phyloP scores from a whole-genome alignment of 2,329 filamentous ascomycete genomes.

The Colletotrichum tamarilloi region DNA sequence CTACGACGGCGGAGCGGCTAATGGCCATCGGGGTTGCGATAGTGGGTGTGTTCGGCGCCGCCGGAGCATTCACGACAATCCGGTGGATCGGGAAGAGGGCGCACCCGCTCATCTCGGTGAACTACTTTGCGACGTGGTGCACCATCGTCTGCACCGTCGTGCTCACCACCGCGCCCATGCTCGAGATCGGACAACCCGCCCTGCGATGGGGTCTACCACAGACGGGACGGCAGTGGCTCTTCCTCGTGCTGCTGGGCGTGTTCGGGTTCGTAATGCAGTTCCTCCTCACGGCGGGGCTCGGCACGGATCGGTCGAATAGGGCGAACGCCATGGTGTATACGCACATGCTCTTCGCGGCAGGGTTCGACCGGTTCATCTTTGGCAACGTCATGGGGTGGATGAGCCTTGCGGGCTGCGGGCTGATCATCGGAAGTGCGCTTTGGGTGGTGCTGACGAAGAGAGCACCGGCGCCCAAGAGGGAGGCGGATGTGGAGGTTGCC shows the following conservation, averaged over 20 bases:
- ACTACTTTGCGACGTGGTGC: conserved; percentile 81
- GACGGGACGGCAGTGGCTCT: conserved; percentile 67
- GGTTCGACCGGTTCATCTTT: conserved; percentile 64
- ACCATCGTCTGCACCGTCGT: conserved; percentile 73
- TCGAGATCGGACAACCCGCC: conserved; percentile 57
- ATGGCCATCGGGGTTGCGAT: conserved; percentile 78
- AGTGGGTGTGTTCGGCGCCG: conserved; percentile 80
- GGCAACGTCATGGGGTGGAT: conserved; percentile 60
- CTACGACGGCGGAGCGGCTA: conserved; percentile 73
- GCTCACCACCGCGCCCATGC: conserved; percentile 63
- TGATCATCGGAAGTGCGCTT: conserved; percentile 65
- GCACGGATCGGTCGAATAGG: conserved; percentile 74
- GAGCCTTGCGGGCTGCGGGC: conserved; percentile 61
- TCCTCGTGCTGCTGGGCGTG: conserved; percentile 75
- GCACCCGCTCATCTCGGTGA: conserved; percentile 86
- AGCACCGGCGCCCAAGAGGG: conserved; percentile 41
- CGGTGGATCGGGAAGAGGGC: conserved; percentile 83
- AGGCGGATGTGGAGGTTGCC: conserved; percentile 44
- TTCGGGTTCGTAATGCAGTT: conserved; percentile 90
- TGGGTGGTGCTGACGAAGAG: conserved; percentile 61
- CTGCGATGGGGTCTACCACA: conserved; percentile 56
- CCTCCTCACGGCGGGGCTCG: conserved; percentile 80
- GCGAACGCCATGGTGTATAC: conserved; percentile 70
- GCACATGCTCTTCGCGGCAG: conserved; percentile 66
- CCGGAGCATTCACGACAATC: conserved; percentile 79